Percentiles rank a stretch among this genome's conserved stretches.
Conservation (phyloP, 257 asterid species). For the Phtheirospermum japonicum region DNA sequence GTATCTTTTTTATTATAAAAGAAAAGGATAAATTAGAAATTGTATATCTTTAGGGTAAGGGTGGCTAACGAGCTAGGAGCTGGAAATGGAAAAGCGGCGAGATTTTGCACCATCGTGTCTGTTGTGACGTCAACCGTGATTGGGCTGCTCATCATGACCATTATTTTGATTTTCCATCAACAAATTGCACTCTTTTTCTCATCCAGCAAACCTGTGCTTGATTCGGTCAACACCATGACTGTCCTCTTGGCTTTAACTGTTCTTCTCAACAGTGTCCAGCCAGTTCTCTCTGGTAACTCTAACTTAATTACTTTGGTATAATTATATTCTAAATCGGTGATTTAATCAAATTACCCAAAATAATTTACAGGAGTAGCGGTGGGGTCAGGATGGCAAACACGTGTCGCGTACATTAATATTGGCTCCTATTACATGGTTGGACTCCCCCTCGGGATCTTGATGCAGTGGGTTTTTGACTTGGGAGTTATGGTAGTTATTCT, state of each 20-base stretch:
- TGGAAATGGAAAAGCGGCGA: slow-evolving; percentile 59
- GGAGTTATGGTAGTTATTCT: slow-evolving; percentile 46
- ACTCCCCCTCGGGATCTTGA: slow-evolving; percentile 41
- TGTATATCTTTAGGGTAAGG: slow-evolving; percentile 43
- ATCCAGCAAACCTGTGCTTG: slow-evolving; percentile 41
- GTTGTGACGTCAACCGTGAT: slow-evolving; percentile 45
- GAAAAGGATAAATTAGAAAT: too few relatives aligned
- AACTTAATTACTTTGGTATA: not conserved
- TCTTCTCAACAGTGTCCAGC: slow-evolving; percentile 56
- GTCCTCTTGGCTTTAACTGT: slow-evolving; percentile 51
- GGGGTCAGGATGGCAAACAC: slow-evolving; percentile 56
- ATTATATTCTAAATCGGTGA: too few relatives aligned
- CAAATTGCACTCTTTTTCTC: slow-evolving; percentile 46
- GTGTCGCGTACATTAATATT: slow-evolving; percentile 47
- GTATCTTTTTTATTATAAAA: too few relatives aligned
- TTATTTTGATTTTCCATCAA: slow-evolving; percentile 36
- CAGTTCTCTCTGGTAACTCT: slow-evolving; percentile 51
- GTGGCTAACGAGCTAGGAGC: slow-evolving; percentile 55
- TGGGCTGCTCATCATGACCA: slow-evolving; percentile 43
- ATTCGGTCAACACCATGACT: slow-evolving; percentile 41
- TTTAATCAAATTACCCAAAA: not conserved
- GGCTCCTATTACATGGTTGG: slow-evolving; percentile 49
- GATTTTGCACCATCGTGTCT: slow-evolving; percentile 48
- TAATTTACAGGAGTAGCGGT: slow-evolving; percentile 43
- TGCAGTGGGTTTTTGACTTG: slow-evolving; percentile 44